Base-by-base conservation (phyloP, 2,329 filamentous ascomycete genomes). In the Stagonosporopsis rhizophila region DNA sequence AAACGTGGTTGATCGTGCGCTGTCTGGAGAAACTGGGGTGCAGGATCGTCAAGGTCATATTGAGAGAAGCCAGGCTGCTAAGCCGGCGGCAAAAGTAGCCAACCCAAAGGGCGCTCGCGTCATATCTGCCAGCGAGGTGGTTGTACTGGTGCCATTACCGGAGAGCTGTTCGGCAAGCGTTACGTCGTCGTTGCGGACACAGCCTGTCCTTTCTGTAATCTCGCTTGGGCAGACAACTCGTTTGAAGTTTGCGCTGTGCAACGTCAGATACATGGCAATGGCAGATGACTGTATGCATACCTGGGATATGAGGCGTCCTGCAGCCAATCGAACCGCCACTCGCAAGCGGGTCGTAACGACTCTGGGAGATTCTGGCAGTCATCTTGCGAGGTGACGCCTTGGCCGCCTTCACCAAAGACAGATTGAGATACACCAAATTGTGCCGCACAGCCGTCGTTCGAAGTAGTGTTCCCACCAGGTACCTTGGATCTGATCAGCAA, bases 251-350 rank as follows among this genome's bases (percentile, higher is more conserved):
- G 68, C 71, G 53, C 73, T 76, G 66, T 68, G 57, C 19, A 56
- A 64, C 55, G 51, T 73, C 58, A 73, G 68, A 47, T 28, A 52
- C 23, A 22, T 11, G 34, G 27, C 15, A 6, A 4, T 2, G 5
- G 1, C 23, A 27, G 4, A 25, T 25, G 28, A 37, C 23, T 28
- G 3, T 25, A 25, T 42, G 62, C 62, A 19, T 73, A 73, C 73
- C 52, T 72, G n/a, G 73, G 73, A 58, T 61, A 73, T 8, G 52
- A 56, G 40, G 69, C 70, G 52, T 76, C 68, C 56, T 71, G 46
- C 37, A 74, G 70, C 73, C 73, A 76, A 55, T 75, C 69, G 53
- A 74, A 76, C 5, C 73, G 65, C 71, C 71, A 76, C 46, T 60
- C 38, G 49, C 74, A 76, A 17, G 66, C 69, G 6, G 62, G 44